Evolutionary conservation across 495 filamentous ascomycete genomes (phyloP).

Genomic region (Penicillium steckii): DNA sequence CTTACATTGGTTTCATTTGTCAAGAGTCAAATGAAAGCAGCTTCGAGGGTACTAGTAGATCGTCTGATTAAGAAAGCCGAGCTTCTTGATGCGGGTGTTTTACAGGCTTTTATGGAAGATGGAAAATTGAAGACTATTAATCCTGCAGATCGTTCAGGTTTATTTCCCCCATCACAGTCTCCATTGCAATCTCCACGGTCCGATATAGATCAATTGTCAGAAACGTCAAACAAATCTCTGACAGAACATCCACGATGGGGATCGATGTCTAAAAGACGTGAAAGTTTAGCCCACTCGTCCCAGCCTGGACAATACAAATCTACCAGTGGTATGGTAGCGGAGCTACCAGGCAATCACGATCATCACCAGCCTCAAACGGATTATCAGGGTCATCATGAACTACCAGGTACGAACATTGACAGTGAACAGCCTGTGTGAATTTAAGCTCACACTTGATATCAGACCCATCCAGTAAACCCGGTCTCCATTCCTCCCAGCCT

Average conservation of each 20-base stretch:
- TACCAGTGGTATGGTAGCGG: background rate
- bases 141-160: slow-evolving; percentile 20
- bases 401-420: too few relatives aligned
- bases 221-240: background rate
- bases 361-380: background rate
- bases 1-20: slow-evolving; percentile 69
- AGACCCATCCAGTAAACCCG: background rate
- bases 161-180: background rate
- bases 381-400: background rate
- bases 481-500: background rate
- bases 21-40: slow-evolving; percentile 71
- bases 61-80: slow-evolving; percentile 61
- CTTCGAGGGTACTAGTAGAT: slow-evolving; percentile 64
- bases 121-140: slow-evolving; percentile 29
- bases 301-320: background rate
- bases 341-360: slow-evolving; percentile 12
- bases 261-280: background rate
- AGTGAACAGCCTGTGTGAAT: background rate
- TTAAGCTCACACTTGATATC: background rate
- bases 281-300: background rate
- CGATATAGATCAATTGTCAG: background rate
- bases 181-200: background rate
- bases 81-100: slow-evolving; percentile 27
- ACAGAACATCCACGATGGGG: background rate
- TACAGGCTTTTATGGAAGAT: slow-evolving; percentile 28